A percentile compares a stretch with the other conserved stretches of the same genome.
These are phyloP conservation scores for Phytophthora idaei DNA, from an alignment of 352 stramenopile genomes.

Conservation along the genomic window DNA sequence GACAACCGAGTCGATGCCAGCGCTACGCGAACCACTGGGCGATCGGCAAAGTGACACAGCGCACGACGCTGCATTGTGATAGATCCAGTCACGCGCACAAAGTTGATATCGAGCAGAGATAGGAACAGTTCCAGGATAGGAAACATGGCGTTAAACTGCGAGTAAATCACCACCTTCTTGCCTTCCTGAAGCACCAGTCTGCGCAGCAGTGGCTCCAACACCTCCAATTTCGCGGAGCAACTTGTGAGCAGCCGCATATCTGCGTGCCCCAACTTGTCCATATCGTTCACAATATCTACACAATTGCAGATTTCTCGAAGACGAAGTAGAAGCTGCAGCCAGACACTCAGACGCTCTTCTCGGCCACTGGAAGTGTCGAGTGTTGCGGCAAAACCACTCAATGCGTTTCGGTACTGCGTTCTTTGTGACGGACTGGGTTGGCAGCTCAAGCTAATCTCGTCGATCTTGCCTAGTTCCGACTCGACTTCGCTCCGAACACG, in stretches of 20 bases:
- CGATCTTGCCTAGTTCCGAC: slow-evolving; percentile 74
- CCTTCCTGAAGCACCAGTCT: slow-evolving; percentile 61
- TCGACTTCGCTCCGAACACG: slow-evolving; percentile 82
- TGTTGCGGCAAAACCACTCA: slow-evolving; percentile 60
- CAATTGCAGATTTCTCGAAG: slow-evolving; percentile 83
- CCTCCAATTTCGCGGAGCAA: slow-evolving; percentile 71
- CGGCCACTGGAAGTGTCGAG: slow-evolving; percentile 38
- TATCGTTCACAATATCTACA: slow-evolving; percentile 75
- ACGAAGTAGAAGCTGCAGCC: slow-evolving; percentile 69
- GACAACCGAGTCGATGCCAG: slow-evolving; percentile 72
- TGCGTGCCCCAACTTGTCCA: slow-evolving; percentile 77
- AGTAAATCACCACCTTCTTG: slow-evolving; percentile 81
- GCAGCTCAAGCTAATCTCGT: slow-evolving; percentile 83
- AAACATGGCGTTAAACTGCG: slow-evolving; percentile 75
- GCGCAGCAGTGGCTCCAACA: slow-evolving; percentile 56
- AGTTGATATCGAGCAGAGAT: slow-evolving; percentile 62
- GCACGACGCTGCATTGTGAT: slow-evolving; percentile 57
- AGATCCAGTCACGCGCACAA: slow-evolving; percentile 68
- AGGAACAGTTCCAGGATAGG: slow-evolving; percentile 77
- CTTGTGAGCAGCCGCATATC: slow-evolving; percentile 63
- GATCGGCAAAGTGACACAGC: slow-evolving; percentile 76
- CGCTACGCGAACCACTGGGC: slow-evolving; percentile 63
- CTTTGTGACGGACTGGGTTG: slow-evolving; percentile 56
- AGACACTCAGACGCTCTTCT: slow-evolving; percentile 64
- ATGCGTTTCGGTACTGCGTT: slow-evolving; percentile 69